Percentiles rank a stretch among this genome's conserved stretches.
phyloP scores from a whole-genome alignment of 2,329 filamentous ascomycete species.

The Aspergillus arachidicola region DNA sequence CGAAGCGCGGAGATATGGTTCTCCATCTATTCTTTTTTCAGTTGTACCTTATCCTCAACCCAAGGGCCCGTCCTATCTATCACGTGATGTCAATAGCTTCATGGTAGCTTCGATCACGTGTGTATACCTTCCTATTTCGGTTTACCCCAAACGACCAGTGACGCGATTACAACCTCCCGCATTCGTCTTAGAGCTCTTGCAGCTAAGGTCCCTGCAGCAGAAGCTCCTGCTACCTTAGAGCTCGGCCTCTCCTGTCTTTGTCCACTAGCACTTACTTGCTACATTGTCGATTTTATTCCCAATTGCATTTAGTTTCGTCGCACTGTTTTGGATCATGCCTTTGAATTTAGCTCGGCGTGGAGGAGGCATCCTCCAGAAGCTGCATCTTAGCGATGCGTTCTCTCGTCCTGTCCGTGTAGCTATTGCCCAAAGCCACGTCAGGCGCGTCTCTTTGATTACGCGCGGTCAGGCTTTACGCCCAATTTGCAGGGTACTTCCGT shows the following conservation, averaged over 20 bases:
- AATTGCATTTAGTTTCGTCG: background rate
- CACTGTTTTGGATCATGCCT: slow-evolving; percentile 30
- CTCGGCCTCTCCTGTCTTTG: background rate
- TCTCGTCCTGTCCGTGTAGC: slow-evolving; percentile 30
- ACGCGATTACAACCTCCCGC: slow-evolving; percentile 30
- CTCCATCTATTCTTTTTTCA: slow-evolving; percentile 6
- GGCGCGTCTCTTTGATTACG: slow-evolving; percentile 28
- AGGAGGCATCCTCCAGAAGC: slow-evolving; percentile 32
- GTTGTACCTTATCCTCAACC: slow-evolving; percentile 5
- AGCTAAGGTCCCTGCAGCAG: slow-evolving; percentile 14
- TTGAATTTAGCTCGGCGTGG: slow-evolving; percentile 34
- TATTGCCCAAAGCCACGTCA: slow-evolving; percentile 29
- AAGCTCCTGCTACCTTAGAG: background rate
- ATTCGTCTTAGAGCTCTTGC: slow-evolving; percentile 30
- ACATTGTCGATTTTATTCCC: background rate
- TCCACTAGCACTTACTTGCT: background rate
- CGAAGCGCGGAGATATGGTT: background rate
- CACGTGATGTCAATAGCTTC: slow-evolving; percentile 13
- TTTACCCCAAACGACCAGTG: slow-evolving; percentile 24
- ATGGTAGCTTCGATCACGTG: slow-evolving; percentile 18
- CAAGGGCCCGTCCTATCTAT: background rate
- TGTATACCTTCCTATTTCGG: slow-evolving; percentile 26
- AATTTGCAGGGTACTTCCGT: slow-evolving; percentile 14
- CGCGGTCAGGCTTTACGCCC: slow-evolving; percentile 18
- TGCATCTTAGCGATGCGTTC: slow-evolving; percentile 29